Base-by-base conservation (phyloP, 2,329 filamentous ascomycete genomes). In the Aspergillus awamori region DNA sequence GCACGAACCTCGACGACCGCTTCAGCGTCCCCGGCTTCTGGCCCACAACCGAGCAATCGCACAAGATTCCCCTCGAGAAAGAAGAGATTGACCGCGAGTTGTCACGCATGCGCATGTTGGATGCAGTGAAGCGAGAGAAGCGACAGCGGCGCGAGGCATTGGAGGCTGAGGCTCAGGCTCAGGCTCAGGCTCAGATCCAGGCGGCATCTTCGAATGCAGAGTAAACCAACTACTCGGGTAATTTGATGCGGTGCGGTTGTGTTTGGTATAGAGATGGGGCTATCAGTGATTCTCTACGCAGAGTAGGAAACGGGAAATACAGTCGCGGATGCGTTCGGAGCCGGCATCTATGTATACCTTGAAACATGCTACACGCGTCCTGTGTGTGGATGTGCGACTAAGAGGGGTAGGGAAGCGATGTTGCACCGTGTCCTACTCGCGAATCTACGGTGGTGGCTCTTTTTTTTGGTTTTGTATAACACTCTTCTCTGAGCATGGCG, bases 21-120 rank as follows among this genome's bases (percentile, higher is more conserved):
- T 99, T 99, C 83, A 81, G 86, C 52, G 92, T 98, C 1, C 88
- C 90, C 22, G 91, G 90, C 60, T 99, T 99, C 83, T 99, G 95
- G 95, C 95, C 95, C 28, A 92, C 89, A 72, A 83, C 78, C 8
- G 77, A 79, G 62, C 79, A 82, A 64, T 83, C 82, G 64, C 81
- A 84, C 65, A 79, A 77, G 56, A 83, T 85, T n/a, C 82, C 83
- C 0, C 69, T 80, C 20, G 81, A 84, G 48, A 82, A 79, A 11
- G 81, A 83, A 26, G 80, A 83, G 58, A 95, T 99, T 72, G 85
- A 89, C 60, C 85, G 84, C 64, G 95, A 99, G 81, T 82, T 96
- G 67, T 84, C 91, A 73, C 83, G 91, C 65, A 82, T 95, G 75
- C 70, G 75, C 28, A 70, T 67, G 68, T 74, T 87, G 85, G 74